Percentiles rank a stretch among this genome's conserved stretches.
Evolutionary conservation across 768 basidiomycete species (phyloP).

Genomic region (Pulveroboletus sp.): DNA sequence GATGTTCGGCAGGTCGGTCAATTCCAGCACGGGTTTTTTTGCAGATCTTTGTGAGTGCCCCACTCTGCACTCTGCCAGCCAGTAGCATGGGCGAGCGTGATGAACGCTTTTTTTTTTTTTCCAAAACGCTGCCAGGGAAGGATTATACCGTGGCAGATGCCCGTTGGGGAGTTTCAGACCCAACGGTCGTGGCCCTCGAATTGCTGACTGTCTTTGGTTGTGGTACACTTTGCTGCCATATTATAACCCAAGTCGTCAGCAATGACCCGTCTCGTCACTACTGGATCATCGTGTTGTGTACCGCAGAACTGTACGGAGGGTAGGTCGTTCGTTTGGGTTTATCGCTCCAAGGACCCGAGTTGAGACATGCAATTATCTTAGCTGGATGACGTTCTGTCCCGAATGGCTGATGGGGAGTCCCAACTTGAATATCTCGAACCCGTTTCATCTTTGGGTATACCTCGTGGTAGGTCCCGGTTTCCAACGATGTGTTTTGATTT

Average conservation of each 20-base stretch:
- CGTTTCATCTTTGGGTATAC: slow-evolving; percentile 70
- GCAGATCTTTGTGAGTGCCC: slow-evolving; percentile 65
- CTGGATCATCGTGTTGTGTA: slow-evolving; percentile 76
- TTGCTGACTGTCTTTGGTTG: slow-evolving; percentile 73
- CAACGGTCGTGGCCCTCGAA: slow-evolving; percentile 78
- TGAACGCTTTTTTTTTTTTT: too few relatives aligned
- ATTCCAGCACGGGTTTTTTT: slow-evolving; percentile 63
- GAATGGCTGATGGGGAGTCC: slow-evolving; percentile 80
- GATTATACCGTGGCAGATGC: slow-evolving; percentile 79
- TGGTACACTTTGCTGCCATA: slow-evolving; percentile 69
- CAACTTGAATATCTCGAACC: slow-evolving; percentile 65
- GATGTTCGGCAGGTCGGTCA: slow-evolving; percentile 67
- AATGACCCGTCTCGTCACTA: slow-evolving; percentile 54
- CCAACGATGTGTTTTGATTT: background rate
- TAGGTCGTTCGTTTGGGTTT: slow-evolving; percentile 27
- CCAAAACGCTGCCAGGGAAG: slow-evolving; percentile 54
- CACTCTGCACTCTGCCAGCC: background rate
- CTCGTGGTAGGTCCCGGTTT: slow-evolving; percentile 56
- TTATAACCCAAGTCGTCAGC: slow-evolving; percentile 59
- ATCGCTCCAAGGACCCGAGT: background rate
- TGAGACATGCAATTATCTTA: slow-evolving; percentile 16
- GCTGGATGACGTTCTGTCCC: slow-evolving; percentile 87
- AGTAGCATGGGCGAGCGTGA: background rate
- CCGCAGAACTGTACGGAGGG: slow-evolving; percentile 77
- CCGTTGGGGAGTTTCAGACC: slow-evolving; percentile 77